A percentile compares a stretch with the other conserved stretches of the same genome.
Conservation (phyloP, 768 basidiomycete genomes). For the Pulveroboletus sp. region DNA sequence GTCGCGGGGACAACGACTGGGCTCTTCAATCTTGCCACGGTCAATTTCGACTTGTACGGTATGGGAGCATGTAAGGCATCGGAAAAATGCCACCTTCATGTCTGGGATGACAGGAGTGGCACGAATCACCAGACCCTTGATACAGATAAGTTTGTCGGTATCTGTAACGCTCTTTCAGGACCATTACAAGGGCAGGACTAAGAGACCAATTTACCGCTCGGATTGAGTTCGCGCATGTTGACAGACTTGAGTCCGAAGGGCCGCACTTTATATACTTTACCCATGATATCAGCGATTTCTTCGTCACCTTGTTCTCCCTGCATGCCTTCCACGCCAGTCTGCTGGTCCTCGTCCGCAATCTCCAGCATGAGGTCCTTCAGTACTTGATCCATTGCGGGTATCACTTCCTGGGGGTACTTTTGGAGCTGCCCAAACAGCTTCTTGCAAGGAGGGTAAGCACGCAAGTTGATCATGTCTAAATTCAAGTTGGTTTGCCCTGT, state of each 20-base stretch:
- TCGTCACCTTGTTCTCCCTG: conserved; percentile 68
- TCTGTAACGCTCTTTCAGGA: conserved; percentile 44
- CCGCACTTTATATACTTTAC: conserved; percentile 85
- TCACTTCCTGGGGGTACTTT: conserved; percentile 95
- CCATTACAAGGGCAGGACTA: background rate
- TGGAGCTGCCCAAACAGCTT: conserved; percentile 81
- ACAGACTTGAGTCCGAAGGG: conserved; percentile 80
- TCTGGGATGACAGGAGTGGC: conserved; percentile 98
- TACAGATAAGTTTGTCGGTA: conserved; percentile 93
- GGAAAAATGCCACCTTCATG: conserved; percentile 99
- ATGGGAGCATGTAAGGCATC: conserved; percentile 91
- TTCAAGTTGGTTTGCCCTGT: conserved; percentile 94
- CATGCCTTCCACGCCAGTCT: conserved; percentile 70
- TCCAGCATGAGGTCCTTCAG: conserved; percentile 92
- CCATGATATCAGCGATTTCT: conserved; percentile 85
- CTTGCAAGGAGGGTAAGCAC: conserved; percentile 77
- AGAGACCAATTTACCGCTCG: conserved; percentile 55
- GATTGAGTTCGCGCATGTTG: conserved; percentile 96
- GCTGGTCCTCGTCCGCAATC: conserved; percentile 75
- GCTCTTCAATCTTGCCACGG: conserved; percentile 96
- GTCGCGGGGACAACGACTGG: conserved; percentile 86
- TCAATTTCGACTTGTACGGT: conserved; percentile 98
- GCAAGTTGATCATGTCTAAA: conserved; percentile 80
- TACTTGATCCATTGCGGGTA: conserved; percentile 96
- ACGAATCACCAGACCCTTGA: conserved; percentile 96